These are phyloP conservation scores for Geotrichum restrictum DNA, from an alignment of 1,139 yeast species.

Conservation along the genomic window DNA sequence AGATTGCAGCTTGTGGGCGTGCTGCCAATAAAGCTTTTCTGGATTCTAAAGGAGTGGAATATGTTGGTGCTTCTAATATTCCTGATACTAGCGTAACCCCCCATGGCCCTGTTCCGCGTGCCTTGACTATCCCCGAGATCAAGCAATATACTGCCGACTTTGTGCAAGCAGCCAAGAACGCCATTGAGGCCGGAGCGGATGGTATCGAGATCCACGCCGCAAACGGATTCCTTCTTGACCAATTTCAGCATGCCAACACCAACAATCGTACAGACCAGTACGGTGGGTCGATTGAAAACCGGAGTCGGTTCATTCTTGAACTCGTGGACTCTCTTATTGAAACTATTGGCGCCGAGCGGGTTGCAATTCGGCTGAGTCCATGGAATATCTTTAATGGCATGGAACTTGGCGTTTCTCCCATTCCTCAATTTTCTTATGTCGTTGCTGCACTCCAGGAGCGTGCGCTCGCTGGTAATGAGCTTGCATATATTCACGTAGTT, in stretches of 20 bases:
- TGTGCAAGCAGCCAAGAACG: constrained; percentile 45
- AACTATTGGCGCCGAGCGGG: constrained; percentile 46
- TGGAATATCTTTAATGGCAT: constrained; percentile 40
- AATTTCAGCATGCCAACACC: constrained; percentile 49
- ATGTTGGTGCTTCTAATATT: constrained; percentile 30
- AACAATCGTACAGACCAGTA: constrained; percentile 64
- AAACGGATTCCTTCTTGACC: constrained; percentile 58
- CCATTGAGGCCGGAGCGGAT: constrained; percentile 59
- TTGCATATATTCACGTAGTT: constrained; percentile 52
- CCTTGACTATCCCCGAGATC: constrained; percentile 42
- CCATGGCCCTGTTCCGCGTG: constrained; percentile 33
- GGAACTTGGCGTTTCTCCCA: constrained; percentile 34
- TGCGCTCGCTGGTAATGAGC: constrained; percentile 30
- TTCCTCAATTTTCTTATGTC: constrained; percentile 35
- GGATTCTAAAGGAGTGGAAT: constrained; percentile 37
- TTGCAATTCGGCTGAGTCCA: constrained; percentile 62
- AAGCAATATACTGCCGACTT: constrained; percentile 38
- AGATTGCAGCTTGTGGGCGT: constrained; percentile 62
- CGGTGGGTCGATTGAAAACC: constrained; percentile 66
- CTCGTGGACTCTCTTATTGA: constrained; percentile 50
- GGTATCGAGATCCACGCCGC: constrained; percentile 67
- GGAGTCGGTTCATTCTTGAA: constrained; percentile 56
- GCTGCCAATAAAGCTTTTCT: constrained; percentile 45
- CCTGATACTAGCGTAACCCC: constrained; percentile 31
- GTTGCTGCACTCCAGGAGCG: constrained; percentile 33